A percentile compares a stretch with the other conserved stretches of the same genome.
Evolutionary conservation across 1,139 yeast species (phyloP).

Genomic region (Zygoascus hellenicus): DNA sequence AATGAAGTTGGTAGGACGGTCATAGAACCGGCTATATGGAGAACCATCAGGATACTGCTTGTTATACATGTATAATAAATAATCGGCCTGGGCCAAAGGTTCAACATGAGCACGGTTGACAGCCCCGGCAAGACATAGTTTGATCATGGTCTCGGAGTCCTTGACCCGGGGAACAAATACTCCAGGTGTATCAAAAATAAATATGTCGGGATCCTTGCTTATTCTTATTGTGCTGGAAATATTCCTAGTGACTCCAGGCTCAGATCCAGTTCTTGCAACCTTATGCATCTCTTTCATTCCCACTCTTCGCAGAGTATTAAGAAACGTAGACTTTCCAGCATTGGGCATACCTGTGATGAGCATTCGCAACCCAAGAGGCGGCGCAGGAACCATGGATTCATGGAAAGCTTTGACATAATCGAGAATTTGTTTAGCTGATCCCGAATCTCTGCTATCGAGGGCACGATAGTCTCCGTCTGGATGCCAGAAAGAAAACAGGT

Average conservation of each 20-base stretch:
- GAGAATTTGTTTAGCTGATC: constrained; percentile 50
- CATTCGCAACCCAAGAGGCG: constrained; percentile 75
- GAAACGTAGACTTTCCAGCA: constrained; percentile 92
- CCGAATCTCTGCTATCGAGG: constrained; percentile 52
- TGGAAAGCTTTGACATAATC: constrained; percentile 38
- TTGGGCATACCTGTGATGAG: constrained; percentile 94
- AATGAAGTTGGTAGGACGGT: constrained; percentile 72
- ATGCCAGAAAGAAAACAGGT: constrained; percentile 50
- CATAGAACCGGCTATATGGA: constrained; percentile 38
- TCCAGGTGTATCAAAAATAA: constrained; percentile 89
- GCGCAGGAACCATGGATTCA: constrained; percentile 42
- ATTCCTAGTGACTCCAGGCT: constrained; percentile 83
- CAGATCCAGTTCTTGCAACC: constrained; percentile 82
- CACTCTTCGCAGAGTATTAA: constrained; percentile 62
- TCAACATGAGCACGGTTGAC: constrained; percentile 68
- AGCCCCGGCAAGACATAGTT: constrained; percentile 69
- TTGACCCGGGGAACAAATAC: constrained; percentile 75
- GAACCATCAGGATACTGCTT: constrained; percentile 31
- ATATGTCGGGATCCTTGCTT: constrained; percentile 55
- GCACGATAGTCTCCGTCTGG: constrained; percentile 41
- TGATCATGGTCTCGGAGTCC: constrained; percentile 65
- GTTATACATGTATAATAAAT: constrained; percentile 67
- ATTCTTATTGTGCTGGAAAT: constrained; percentile 74
- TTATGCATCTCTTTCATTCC: constrained; percentile 46
- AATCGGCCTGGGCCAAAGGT: constrained; percentile 84